A percentile compares a stretch with the other conserved stretches of the same genome.
Conservation (phyloP, 441 rosid genomes). For the Bruguiera hainesii region DNA sequence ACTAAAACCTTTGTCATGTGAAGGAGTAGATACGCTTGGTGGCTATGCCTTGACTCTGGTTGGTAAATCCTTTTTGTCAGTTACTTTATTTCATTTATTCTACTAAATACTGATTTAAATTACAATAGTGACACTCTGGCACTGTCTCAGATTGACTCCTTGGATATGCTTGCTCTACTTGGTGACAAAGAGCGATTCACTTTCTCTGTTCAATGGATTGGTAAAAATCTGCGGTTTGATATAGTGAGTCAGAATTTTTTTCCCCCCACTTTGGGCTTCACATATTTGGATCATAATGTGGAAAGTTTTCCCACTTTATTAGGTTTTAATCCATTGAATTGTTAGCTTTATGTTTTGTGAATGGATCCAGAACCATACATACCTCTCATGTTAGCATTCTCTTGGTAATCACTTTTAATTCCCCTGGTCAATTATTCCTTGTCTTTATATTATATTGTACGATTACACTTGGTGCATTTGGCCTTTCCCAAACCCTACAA, state of each 20-base stretch:
- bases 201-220: slow-evolving; percentile 92
- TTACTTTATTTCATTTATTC: slow-evolving; percentile 1
- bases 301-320: background rate
- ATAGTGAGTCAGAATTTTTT: slow-evolving; percentile 72
- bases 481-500: too few relatives aligned
- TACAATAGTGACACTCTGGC: background rate
- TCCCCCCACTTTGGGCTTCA: slow-evolving; percentile 3
- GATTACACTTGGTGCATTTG: too few relatives aligned
- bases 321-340: background rate
- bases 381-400: background rate
- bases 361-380: background rate
- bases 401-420: too few relatives aligned
- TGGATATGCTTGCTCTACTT: slow-evolving; percentile 87
- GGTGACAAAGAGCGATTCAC: slow-evolving; percentile 75
- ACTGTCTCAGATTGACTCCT: slow-evolving; percentile 75
- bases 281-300: slow-evolving; percentile 8
- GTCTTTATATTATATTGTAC: too few relatives aligned
- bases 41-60: slow-evolving; percentile 97
- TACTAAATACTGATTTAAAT: slow-evolving; percentile 14
- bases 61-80: slow-evolving; percentile 9
- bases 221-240: slow-evolving; percentile 94
- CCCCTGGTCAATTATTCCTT: too few relatives aligned
- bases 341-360: background rate
- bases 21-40: slow-evolving; percentile 93
- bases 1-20: slow-evolving; percentile 78